Evolutionary conservation across 2,329 filamentous ascomycete species (phyloP).

Genomic region (Periconia sp.): DNA sequence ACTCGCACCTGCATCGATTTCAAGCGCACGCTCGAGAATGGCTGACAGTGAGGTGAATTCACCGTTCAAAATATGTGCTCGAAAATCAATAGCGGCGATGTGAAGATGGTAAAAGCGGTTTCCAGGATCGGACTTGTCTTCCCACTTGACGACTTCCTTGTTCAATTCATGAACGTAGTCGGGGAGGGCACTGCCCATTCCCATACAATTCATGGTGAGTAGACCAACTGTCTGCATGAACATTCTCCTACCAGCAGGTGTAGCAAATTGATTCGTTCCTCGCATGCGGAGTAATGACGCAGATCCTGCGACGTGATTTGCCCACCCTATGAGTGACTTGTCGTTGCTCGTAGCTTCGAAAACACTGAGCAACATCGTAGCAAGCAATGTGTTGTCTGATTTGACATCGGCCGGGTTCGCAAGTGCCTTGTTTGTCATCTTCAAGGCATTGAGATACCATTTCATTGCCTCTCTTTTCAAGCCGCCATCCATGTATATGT

Average conservation of each 20-base stretch:
- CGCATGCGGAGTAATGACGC: conserved; percentile 39
- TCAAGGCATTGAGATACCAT: conserved; percentile 40
- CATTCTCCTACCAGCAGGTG: conserved; percentile 37
- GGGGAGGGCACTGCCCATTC: conserved; percentile 26
- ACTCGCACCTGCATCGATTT: conserved; percentile 27
- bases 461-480: conserved; percentile 35
- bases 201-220: conserved; percentile 38
- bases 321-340: conserved; percentile 36
- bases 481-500: conserved; percentile 29
- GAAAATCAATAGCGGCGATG: conserved; percentile 32
- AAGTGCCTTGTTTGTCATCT: conserved; percentile 39
- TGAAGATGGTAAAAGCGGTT: conserved; percentile 38
- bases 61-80: conserved; percentile 29
- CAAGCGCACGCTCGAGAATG: conserved; percentile 33
- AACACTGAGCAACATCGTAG: conserved; percentile 37
- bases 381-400: conserved; percentile 39
- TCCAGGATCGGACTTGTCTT: conserved; percentile 28
- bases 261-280: conserved; percentile 34
- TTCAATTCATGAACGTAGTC: conserved; percentile 33
- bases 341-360: conserved; percentile 44
- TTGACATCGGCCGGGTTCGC: conserved; percentile 30
- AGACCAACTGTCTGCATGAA: conserved; percentile 36
- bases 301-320: conserved; percentile 44
- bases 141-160: conserved; percentile 24
- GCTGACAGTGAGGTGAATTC: conserved; percentile 18